Evolutionary conservation across 2,329 filamentous ascomycete species (phyloP).

Genomic region (Orbilia javanica): DNA sequence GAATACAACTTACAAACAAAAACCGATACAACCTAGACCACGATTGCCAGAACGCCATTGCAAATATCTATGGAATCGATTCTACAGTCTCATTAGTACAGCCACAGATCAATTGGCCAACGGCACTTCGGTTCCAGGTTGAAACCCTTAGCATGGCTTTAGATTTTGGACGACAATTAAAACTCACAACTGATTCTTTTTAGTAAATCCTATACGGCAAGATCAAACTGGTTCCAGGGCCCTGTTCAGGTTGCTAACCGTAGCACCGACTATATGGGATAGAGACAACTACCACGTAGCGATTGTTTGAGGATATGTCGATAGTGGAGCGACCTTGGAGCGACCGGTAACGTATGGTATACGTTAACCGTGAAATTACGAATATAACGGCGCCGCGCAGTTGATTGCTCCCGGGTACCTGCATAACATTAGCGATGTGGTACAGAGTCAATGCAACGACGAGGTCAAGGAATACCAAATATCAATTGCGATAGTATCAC

Average conservation of each 20-base stretch:
- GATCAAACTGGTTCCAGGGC: background rate
- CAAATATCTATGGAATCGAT: background rate
- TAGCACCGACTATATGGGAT: background rate
- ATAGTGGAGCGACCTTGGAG: background rate
- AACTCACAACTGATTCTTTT: background rate
- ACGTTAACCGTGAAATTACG: background rate
- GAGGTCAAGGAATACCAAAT: background rate
- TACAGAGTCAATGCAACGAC: background rate
- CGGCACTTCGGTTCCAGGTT: background rate
- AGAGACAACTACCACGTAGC: background rate
- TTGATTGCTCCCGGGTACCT: conserved; percentile 30
- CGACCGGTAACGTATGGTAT: too few species aligned
- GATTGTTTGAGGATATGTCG: background rate
- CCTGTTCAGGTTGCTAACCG: background rate
- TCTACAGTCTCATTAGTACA: background rate
- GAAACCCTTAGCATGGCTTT: background rate
- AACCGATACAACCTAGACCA: conserved; percentile 37
- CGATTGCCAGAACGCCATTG: conserved; percentile 35
- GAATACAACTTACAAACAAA: conserved; percentile 44
- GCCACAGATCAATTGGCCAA: background rate
- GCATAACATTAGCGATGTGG: conserved; percentile 28
- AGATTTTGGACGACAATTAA: background rate
- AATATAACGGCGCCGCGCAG: background rate
- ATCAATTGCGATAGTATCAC: background rate
- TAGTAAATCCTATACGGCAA: background rate